These are phyloP conservation scores for Penicillium ochrochloron DNA, from an alignment of 495 filamentous ascomycete genomes.

Conservation along the genomic window DNA sequence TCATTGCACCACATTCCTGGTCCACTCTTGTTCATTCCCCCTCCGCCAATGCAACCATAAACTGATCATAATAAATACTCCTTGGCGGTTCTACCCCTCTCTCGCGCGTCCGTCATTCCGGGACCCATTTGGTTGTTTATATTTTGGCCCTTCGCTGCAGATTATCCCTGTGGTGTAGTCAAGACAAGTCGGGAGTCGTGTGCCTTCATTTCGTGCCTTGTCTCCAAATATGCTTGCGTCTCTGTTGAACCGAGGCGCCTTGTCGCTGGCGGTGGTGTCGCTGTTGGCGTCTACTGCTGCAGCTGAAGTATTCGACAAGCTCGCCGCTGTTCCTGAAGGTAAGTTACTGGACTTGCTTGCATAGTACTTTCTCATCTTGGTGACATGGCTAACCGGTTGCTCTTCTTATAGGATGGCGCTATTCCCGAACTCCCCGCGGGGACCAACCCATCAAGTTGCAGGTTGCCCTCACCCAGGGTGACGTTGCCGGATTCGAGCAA, in stretches of 20 bases:
- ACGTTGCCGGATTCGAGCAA: slow-evolving; percentile 63
- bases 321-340: slow-evolving; percentile 42
- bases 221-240: slow-evolving; percentile 33
- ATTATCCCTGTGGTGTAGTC: background rate
- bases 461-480: slow-evolving; percentile 60
- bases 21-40: slow-evolving; percentile 4
- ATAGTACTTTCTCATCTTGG: background rate
- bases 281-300: slow-evolving; percentile 42
- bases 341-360: background rate
- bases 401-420: slow-evolving; percentile 41
- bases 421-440: slow-evolving; percentile 34
- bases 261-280: slow-evolving; percentile 49
- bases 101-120: slow-evolving; percentile 3
- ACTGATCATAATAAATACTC: background rate
- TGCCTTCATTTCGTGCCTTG: slow-evolving; percentile 12
- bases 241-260: slow-evolving; percentile 33
- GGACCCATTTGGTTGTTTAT: slow-evolving; percentile 9
- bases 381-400: background rate
- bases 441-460: slow-evolving; percentile 44
- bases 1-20: slow-evolving; percentile 10
- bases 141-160: background rate
- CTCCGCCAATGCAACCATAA: slow-evolving; percentile 9
- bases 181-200: slow-evolving; percentile 6
- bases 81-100: background rate
- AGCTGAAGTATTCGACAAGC: slow-evolving; percentile 45